These are phyloP conservation scores for Fusarium sp. DNA, from an alignment of 2,329 filamentous ascomycete genomes.

Conservation along the genomic window DNA sequence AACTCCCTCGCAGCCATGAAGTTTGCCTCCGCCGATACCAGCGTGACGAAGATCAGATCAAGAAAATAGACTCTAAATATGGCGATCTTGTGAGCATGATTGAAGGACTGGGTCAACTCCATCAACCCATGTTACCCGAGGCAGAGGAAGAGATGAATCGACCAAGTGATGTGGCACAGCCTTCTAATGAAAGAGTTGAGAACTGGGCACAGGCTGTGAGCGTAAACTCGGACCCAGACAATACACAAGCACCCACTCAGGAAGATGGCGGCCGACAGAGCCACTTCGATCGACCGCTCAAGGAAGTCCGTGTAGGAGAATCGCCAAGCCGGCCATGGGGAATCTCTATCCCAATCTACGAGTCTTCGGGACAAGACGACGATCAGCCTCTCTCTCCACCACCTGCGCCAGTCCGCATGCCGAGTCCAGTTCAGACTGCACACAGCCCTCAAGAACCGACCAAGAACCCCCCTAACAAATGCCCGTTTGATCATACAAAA, in stretches of 20 bases:
- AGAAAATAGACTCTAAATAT: constrained; percentile 92
- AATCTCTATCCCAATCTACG: constrained; percentile 77
- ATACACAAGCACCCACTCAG: constrained; percentile 44
- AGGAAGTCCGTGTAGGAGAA: constrained; percentile 92
- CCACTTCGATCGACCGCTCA: constrained; percentile 84
- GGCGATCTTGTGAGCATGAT: constrained; percentile 95
- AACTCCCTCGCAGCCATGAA: constrained; percentile 91
- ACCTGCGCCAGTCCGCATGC: constrained; percentile 64
- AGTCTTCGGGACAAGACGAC: constrained; percentile 50
- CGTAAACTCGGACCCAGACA: constrained; percentile 53
- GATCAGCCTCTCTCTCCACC: constrained; percentile 63
- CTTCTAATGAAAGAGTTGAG: constrained; percentile 77
- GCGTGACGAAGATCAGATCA: constrained; percentile 83
- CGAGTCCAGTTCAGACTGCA: constrained; percentile 45
- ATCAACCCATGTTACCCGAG: constrained; percentile 83
- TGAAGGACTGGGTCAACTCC: constrained; percentile 84
- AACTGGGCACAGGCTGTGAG: constrained; percentile 86
- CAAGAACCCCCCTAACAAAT: constrained; percentile 57
- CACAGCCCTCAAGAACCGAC: constrained; percentile 41
- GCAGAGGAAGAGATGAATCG: constrained; percentile 56
- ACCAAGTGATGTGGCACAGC: constrained; percentile 57
- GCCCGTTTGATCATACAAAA: constrained; percentile 66
- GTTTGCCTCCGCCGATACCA: constrained; percentile 91
- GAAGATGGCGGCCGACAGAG: constrained; percentile 68
- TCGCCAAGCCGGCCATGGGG: constrained; percentile 94